Evolutionary conservation across 2,329 filamentous ascomycete genomes (phyloP).

Genomic region (Eutypella sp.): DNA sequence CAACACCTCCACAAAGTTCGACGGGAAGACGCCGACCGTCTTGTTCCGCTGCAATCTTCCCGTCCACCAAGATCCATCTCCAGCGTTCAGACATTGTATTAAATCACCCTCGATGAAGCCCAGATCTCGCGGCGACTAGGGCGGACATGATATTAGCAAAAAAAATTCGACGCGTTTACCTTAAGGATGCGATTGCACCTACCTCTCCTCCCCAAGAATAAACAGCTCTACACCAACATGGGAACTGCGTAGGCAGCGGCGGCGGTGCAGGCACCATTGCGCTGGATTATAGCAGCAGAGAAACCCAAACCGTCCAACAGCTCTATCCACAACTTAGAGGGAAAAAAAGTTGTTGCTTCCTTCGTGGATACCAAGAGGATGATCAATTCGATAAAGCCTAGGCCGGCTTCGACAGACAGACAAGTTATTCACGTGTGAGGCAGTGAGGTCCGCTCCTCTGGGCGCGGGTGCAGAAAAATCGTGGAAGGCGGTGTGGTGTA

Average conservation of each 20-base stretch:
- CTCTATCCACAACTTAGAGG: conserved; percentile 11
- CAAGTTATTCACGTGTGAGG: neutral
- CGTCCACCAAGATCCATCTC: conserved; percentile 98
- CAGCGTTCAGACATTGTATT: conserved; percentile 96
- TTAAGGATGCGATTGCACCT: conserved; percentile 16
- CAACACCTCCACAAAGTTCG: conserved; percentile 92
- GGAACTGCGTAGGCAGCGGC: conserved; percentile 70
- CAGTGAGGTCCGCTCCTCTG: neutral
- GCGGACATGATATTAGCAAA: conserved; percentile 7
- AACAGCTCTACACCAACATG: conserved; percentile 85
- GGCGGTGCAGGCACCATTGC: conserved; percentile 52
- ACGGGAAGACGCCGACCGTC: conserved; percentile 88
- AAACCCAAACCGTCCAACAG: conserved; percentile 1
- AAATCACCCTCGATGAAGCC: conserved; percentile 97
- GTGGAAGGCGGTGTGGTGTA: neutral
- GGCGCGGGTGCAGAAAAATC: neutral
- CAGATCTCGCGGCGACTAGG: conserved; percentile 79
- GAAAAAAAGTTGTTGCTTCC: too few species aligned
- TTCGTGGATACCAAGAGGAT: conserved; percentile 3
- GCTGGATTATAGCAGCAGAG: conserved; percentile 11
- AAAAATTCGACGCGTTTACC: neutral
- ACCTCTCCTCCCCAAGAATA: conserved; percentile 93
- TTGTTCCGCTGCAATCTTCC: conserved; percentile 84
- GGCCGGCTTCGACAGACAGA: neutral
- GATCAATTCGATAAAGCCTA: neutral